phyloP scores from a whole-genome alignment of 495 filamentous ascomycete species.

The Tetracladium marchalianum region DNA sequence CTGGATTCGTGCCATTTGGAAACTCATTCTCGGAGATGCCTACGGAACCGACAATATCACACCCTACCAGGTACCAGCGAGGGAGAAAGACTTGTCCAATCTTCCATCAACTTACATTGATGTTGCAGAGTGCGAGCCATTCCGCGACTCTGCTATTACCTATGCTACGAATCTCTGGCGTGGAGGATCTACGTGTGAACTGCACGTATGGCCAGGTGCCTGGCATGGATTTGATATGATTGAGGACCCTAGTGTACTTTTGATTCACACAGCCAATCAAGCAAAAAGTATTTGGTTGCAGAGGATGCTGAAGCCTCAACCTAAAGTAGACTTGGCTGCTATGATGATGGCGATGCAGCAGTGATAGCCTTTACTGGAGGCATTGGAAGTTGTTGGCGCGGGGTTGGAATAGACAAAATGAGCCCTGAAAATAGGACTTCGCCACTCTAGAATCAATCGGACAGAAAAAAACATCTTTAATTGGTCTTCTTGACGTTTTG shows the following conservation, averaged over 20 bases:
- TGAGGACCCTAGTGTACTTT: not conserved
- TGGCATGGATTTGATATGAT: slow-evolving; percentile 7
- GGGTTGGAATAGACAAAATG: not conserved
- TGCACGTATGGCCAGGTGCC: slow-evolving; percentile 13
- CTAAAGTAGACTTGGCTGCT: not conserved
- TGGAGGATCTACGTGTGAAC: slow-evolving; percentile 6
- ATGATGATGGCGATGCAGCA: too few species aligned
- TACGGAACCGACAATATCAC: slow-evolving; percentile 1
- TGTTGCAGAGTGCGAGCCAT: slow-evolving; percentile 6
- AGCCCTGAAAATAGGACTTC: not conserved
- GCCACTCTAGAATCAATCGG: too few species aligned
- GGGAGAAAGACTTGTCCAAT: slow-evolving; percentile 6
- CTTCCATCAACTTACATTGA: slow-evolving; percentile 10
- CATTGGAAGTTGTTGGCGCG: not conserved
- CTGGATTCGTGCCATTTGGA: slow-evolving; percentile 4
- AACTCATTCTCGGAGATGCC: not conserved
- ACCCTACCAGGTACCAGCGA: slow-evolving; percentile 3
- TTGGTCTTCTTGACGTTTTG: not conserved
- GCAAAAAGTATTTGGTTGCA: slow-evolving; percentile 1
- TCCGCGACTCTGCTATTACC: slow-evolving; percentile 8
- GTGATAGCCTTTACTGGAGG: not conserved
- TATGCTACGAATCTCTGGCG: slow-evolving; percentile 11
- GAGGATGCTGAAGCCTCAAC: not conserved
- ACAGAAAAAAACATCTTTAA: not conserved
- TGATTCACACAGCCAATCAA: not conserved